Conservation (phyloP, 306 rosid genomes). For the Vigna nakashimae region DNA sequence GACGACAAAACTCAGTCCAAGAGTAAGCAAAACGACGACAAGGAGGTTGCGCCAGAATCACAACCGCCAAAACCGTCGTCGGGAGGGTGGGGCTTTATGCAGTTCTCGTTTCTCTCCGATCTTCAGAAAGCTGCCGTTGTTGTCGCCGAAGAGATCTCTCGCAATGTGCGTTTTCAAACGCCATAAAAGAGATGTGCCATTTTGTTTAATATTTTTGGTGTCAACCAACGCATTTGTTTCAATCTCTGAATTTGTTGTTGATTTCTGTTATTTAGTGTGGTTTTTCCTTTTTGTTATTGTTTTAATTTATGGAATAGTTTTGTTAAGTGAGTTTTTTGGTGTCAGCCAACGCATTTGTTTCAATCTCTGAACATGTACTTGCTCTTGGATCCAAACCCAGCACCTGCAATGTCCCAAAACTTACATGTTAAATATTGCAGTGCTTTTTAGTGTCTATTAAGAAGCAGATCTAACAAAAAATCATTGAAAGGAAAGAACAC, state of each 20-base stretch:
- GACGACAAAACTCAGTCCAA: slow-evolving; percentile 66
- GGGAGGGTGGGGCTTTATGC: slow-evolving; percentile 89
- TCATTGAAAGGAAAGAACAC: neutral
- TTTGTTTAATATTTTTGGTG: neutral
- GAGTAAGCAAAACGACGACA: slow-evolving; percentile 52
- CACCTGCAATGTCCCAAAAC: slow-evolving; percentile 61
- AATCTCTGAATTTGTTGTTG: slow-evolving; percentile 9
- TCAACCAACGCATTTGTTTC: slow-evolving; percentile 22
- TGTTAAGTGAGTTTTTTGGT: too few species aligned
- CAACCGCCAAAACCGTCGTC: slow-evolving; percentile 46
- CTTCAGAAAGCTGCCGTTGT: slow-evolving; percentile 91
- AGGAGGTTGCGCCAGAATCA: slow-evolving; percentile 32
- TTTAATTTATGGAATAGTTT: neutral
- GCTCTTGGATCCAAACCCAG: slow-evolving; percentile 89
- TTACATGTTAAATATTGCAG: neutral
- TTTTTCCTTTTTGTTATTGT: neutral
- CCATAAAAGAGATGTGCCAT: neutral
- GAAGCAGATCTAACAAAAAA: slow-evolving; percentile 6
- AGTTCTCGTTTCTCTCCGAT: slow-evolving; percentile 76
- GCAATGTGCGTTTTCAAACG: slow-evolving; percentile 65
- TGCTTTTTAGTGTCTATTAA: neutral
- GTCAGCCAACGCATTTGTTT: too few species aligned
- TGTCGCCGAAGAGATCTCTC: slow-evolving; percentile 95
- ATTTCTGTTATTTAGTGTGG: slow-evolving; percentile 11
- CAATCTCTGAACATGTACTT: slow-evolving; percentile 87